Conservation (phyloP, 2,329 filamentous ascomycete species). For the Pseudogymnoascus sp. region DNA sequence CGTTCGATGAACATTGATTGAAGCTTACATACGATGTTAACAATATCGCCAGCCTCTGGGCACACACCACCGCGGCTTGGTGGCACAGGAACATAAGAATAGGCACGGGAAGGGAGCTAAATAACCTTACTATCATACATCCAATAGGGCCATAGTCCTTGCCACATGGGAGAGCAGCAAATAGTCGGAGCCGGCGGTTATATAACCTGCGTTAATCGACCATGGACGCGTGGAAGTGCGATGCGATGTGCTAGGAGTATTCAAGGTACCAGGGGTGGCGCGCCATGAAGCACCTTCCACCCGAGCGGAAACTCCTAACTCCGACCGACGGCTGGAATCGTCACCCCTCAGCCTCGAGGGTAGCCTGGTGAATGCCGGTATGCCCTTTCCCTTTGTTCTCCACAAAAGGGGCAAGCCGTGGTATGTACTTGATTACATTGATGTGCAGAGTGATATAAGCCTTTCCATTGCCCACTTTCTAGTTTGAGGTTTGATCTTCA, state of each 20-base stretch:
- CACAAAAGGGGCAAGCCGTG: background rate
- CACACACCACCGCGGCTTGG: background rate
- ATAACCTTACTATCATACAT: background rate
- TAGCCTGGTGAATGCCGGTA: background rate
- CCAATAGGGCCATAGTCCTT: background rate
- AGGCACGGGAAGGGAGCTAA: background rate
- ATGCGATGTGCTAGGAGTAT: background rate
- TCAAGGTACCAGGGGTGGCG: background rate
- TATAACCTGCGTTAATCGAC: background rate
- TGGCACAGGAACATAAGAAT: background rate
- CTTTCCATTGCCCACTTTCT: background rate
- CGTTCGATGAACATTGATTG: background rate
- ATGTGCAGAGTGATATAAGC: background rate
- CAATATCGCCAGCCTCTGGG: background rate
- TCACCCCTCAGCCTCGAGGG: background rate
- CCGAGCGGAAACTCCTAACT: background rate
- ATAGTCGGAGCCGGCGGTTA: background rate
- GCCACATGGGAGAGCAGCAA: background rate
- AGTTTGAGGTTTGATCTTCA: background rate
- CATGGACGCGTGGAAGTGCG: background rate
- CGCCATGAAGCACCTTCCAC: background rate
- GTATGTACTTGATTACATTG: background rate
- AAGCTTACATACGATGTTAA: background rate
- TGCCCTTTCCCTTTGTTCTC: background rate
- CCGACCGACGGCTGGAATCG: background rate